phyloP scores from a whole-genome alignment of 257 asterid species.

The Voacanga thouarsii region DNA sequence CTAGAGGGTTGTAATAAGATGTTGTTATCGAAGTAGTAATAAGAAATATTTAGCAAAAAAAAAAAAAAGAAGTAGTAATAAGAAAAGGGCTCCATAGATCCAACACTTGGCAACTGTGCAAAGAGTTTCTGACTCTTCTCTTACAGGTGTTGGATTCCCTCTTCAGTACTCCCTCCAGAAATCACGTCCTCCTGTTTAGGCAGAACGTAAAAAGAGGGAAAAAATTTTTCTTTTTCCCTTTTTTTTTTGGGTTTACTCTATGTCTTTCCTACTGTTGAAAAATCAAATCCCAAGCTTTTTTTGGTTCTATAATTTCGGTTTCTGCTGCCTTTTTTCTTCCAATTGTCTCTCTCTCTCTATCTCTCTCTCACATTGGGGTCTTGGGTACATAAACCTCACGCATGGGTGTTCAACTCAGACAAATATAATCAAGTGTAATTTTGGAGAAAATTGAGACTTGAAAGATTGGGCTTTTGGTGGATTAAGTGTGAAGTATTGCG shows the following conservation, averaged over 20 bases:
- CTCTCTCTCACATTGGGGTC: background rate
- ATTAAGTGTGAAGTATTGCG: constrained; percentile 36
- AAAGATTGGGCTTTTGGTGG: constrained; percentile 39
- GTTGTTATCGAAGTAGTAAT: too few relatives aligned
- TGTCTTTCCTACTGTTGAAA: background rate
- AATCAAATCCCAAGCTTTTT: constrained; percentile 30
- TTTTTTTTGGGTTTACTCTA: too few relatives aligned
- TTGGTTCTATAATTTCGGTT: constrained; percentile 22
- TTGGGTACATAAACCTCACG: background rate
- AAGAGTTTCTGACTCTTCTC: background rate
- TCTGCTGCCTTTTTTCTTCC: background rate
- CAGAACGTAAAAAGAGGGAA: background rate
- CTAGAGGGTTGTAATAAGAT: too few relatives aligned
- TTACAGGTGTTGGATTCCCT: constrained; percentile 16
- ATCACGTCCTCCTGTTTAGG: background rate
- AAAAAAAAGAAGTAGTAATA: too few relatives aligned
- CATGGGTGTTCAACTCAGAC: background rate
- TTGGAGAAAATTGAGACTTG: constrained; percentile 18
- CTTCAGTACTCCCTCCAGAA: background rate
- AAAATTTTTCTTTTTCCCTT: background rate
- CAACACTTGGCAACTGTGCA: constrained; percentile 15
- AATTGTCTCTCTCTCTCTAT: background rate
- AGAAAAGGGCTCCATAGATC: background rate
- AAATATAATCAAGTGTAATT: background rate
- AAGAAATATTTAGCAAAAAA: too few relatives aligned